Evolutionary conservation across 2,329 filamentous ascomycete species (phyloP).

Genomic region (Aspergillus quadrilineatus): DNA sequence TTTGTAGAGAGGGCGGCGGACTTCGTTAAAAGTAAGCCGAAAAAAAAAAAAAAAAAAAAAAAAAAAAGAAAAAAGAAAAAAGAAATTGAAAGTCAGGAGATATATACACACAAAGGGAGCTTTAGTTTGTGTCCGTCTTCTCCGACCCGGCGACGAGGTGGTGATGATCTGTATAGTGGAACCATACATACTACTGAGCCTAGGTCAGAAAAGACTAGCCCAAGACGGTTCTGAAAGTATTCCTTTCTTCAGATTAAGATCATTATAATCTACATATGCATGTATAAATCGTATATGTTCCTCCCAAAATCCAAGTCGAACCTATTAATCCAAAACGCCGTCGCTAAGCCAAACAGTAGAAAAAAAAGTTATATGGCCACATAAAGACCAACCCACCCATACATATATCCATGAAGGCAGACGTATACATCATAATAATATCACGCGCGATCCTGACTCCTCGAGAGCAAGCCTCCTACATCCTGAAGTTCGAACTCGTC

Average conservation of each 20-base stretch:
- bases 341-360: neutral
- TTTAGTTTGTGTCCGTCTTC: too few species aligned
- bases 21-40: neutral
- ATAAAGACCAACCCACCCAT: neutral
- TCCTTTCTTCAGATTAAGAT: neutral
- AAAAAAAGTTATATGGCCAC: neutral
- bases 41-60: too few species aligned
- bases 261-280: neutral
- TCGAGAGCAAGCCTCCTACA: conserved; percentile 43
- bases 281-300: neutral
- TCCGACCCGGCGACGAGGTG: too few species aligned
- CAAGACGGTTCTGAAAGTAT: too few species aligned
- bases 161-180: too few species aligned
- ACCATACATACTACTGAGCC: too few species aligned
- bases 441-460: neutral
- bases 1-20: conserved; percentile 15
- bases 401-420: neutral
- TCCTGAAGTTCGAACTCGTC: conserved; percentile 41
- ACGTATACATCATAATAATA: neutral
- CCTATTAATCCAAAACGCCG: neutral
- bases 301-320: neutral
- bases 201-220: too few species aligned
- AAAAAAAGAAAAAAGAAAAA: too few species aligned
- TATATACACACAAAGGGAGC: too few species aligned
- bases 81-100: too few species aligned